Base-by-base conservation (phyloP, 2,329 filamentous ascomycete species). In the Penicillium sp. region DNA sequence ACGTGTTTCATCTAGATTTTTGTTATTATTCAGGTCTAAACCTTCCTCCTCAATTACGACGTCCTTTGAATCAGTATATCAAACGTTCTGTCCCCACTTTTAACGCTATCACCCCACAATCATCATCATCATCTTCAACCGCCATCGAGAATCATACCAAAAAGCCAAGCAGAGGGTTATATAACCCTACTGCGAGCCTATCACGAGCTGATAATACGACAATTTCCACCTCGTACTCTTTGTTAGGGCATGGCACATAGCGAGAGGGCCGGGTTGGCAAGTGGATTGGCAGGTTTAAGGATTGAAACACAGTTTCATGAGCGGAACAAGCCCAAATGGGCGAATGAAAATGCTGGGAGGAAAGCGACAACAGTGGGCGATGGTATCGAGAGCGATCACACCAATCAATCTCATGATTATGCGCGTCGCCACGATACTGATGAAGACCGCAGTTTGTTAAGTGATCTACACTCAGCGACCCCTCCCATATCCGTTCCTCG, bases 401-500 rank as follows among this genome's bases (percentile, higher is more conserved):
- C 65, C 65, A 71, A 70, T 61, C 64, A 61, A 58, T 67, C 65
- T 66, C 61, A 69, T 65, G 67, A 71, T 62, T 66, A 65, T 62
- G 66, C 67, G 64, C 67, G 58, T 48, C 61, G 66, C 66, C 66
- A 65, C 64, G 69, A 67, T 69, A 69, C 71, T 69, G 70, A 75
- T 71, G 66, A 73, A 68, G 71, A 73, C 62, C 67, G 61, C 65
- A 71, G 69, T 69, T 65, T 70, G 49, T 65, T 74, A 61, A 73
- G 61, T 60, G 70, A 72, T 59, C 63, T 75, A 50, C 73, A 75
- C 67, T 75, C 73, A 58, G 70, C 67, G 43, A 78, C 76, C 37
- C 74, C 75, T 57, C 76, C 76, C 31, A 77, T 79, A 49, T 71
- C 73, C 47, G 77, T 79, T n/a, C 77, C 77, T 43, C 72, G 74